Base-by-base conservation (phyloP, 2,329 filamentous ascomycete genomes). In the Xylariaceae sp. region DNA sequence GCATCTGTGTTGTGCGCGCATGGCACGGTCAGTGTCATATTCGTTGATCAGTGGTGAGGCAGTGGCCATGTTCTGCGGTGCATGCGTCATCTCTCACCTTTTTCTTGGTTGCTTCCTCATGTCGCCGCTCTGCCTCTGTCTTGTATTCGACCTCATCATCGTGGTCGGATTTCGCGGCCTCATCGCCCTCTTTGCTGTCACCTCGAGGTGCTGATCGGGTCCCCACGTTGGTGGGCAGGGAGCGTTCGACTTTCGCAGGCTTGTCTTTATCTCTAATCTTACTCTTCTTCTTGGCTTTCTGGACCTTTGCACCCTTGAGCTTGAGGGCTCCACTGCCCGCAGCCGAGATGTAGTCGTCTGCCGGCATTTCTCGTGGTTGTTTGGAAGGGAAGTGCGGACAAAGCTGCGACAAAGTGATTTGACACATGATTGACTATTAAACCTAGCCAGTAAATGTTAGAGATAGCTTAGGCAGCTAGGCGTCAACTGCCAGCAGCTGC, bases 41-140 rank as follows among this genome's bases (percentile, higher is more conserved):
- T 46, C 45, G n/a, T 16, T 37, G 16, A 48, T 30, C 50, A 39
- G 5, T 26, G 41, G 15, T 30, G 7, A 37, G 16, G 26, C 18
- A 39, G 8, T 23, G 18, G 11, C 35, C 10, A 3, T 15, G 9
- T 15, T n/a, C 15, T 40, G n/a, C 21, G 49, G 27, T 29, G 26
- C 6, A 8, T 30, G 29, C 40, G 26, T 81, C 4, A 5, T 46
- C 39, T 10, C 86, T 57, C 80, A 91, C 90, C 77, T 91, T 83
- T 75, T 91, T 94, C 71, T 85, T 82, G 71, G 88, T 84, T 64
- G 83, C 81, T 75, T 97, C 93, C 62, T 95, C 91, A 66, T 94
- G 84, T 37, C 86, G 81, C 62, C 81, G 79, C 75, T 99, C 91
- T 1, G 92, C 85, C 59, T 95, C 91, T 0, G 93, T 97, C 79